These are phyloP conservation scores for Rhizophora mangle DNA, from an alignment of 345 rosid species.

Conservation along the genomic window DNA sequence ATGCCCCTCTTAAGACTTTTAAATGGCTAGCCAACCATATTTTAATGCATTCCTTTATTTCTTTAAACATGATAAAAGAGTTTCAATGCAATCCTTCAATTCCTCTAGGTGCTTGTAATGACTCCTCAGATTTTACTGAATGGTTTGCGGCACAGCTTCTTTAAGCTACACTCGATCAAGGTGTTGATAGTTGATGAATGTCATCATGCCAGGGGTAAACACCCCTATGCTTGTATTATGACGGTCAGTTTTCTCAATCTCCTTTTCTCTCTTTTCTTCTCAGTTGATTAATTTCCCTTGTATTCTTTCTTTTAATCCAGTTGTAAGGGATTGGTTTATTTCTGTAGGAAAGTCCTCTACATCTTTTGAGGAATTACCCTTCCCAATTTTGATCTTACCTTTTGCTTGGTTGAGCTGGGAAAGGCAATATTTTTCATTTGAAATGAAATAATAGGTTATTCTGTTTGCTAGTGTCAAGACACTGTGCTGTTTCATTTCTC, in stretches of 20 bases:
- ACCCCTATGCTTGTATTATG: conserved; percentile 80
- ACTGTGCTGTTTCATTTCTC: too few relatives aligned
- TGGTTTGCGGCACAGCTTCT: conserved; percentile 64
- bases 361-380: too few relatives aligned
- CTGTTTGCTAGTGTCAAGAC: too few relatives aligned
- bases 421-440: too few relatives aligned
- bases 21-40: too few relatives aligned
- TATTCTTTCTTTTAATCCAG: neutral
- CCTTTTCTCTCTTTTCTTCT: neutral
- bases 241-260: conserved; percentile 47
- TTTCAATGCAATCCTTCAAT: neutral
- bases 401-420: too few relatives aligned
- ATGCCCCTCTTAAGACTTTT: too few relatives aligned
- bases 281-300: neutral
- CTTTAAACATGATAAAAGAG: neutral
- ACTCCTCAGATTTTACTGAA: conserved; percentile 77
- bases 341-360: too few relatives aligned
- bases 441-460: too few relatives aligned
- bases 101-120: conserved; percentile 82
- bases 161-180: conserved; percentile 57
- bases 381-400: too few relatives aligned
- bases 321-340: neutral
- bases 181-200: conserved; percentile 89
- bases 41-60: neutral
- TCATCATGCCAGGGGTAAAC: conserved; percentile 72